A percentile compares a stretch with the other conserved stretches of the same genome.
These are phyloP conservation scores for Dendrothele bispora DNA, from an alignment of 768 basidiomycete species.

Conservation along the genomic window DNA sequence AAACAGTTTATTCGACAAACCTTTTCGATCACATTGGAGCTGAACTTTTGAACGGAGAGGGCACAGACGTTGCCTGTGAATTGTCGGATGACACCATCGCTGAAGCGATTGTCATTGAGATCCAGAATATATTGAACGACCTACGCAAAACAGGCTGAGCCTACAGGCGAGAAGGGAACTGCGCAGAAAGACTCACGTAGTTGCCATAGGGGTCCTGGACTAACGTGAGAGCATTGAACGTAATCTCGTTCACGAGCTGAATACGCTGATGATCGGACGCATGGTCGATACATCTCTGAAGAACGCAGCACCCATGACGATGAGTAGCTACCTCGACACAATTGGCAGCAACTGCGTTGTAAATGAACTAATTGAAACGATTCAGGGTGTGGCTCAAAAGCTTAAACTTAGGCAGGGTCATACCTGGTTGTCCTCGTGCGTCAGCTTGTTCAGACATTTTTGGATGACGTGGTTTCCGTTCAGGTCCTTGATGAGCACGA, in stretches of 20 bases:
- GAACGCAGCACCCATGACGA: constrained; percentile 96
- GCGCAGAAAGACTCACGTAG: constrained; percentile 54
- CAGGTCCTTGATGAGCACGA: constrained; percentile 97
- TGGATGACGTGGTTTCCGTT: constrained; percentile 98
- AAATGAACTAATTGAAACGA: constrained; percentile 73
- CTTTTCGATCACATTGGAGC: constrained; percentile 98
- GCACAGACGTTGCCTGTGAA: constrained; percentile 98
- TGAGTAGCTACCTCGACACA: constrained; percentile 99
- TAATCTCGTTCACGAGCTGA: constrained; percentile 98
- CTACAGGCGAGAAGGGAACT: background rate
- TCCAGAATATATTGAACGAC: constrained; percentile 98
- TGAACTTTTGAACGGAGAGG: constrained; percentile 98
- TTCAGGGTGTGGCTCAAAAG: background rate
- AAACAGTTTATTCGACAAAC: constrained; percentile 32
- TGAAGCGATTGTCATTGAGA: constrained; percentile 97
- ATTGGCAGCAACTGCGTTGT: constrained; percentile 98
- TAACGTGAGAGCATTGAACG: constrained; percentile 94
- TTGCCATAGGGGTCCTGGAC: constrained; percentile 98
- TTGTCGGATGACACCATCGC: constrained; percentile 95
- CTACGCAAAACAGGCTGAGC: constrained; percentile 41
- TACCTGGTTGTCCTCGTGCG: constrained; percentile 98
- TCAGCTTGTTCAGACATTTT: constrained; percentile 97
- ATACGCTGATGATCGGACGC: constrained; percentile 94
- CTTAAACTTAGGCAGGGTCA: background rate
- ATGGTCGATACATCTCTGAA: constrained; percentile 98